A percentile compares a stretch with the other conserved stretches of the same genome.
Evolutionary conservation across 768 basidiomycete genomes (phyloP).

Genomic region (Scleroderma bovista): DNA sequence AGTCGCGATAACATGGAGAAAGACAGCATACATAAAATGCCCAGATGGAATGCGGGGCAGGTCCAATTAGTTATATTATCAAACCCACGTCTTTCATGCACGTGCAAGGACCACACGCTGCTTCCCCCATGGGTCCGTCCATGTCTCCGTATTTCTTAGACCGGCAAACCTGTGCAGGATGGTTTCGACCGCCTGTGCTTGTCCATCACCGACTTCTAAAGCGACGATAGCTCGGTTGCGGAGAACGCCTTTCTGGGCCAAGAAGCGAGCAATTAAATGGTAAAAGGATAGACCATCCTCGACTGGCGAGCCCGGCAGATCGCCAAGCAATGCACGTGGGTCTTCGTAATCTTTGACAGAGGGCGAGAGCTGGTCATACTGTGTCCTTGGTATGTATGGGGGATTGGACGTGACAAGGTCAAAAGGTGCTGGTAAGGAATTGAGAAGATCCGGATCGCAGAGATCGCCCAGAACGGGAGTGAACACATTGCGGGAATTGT

Average conservation of each 20-base stretch:
- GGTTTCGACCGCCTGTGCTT: constrained; percentile 55
- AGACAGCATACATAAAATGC: no score
- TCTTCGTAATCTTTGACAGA: constrained; percentile 81
- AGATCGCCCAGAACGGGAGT: constrained; percentile 43
- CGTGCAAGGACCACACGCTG: constrained; percentile 65
- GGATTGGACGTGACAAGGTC: constrained; percentile 83
- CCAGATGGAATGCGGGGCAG: no score
- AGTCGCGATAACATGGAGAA: no score
- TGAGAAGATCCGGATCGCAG: constrained; percentile 18
- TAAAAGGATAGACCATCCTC: constrained; percentile 63
- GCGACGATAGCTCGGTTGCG: constrained; percentile 52
- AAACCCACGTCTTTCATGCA: constrained; percentile 32
- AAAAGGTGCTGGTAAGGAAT: constrained; percentile 43
- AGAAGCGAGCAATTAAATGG: constrained; percentile 58
- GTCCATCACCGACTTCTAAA: constrained; percentile 74
- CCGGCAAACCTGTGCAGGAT: constrained; percentile 49
- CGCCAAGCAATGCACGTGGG: constrained; percentile 74
- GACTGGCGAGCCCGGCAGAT: constrained; percentile 36
- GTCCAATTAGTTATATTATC: no score
- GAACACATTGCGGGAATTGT: constrained; percentile 25
- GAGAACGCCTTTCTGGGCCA: constrained; percentile 49
- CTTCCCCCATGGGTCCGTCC: constrained; percentile 77
- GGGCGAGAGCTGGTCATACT: constrained; percentile 57
- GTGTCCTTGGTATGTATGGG: constrained; percentile 71
- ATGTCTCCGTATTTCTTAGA: constrained; percentile 53